Conservation (phyloP, 208 protist genomes). For the Crithidia fasciculata region DNA sequence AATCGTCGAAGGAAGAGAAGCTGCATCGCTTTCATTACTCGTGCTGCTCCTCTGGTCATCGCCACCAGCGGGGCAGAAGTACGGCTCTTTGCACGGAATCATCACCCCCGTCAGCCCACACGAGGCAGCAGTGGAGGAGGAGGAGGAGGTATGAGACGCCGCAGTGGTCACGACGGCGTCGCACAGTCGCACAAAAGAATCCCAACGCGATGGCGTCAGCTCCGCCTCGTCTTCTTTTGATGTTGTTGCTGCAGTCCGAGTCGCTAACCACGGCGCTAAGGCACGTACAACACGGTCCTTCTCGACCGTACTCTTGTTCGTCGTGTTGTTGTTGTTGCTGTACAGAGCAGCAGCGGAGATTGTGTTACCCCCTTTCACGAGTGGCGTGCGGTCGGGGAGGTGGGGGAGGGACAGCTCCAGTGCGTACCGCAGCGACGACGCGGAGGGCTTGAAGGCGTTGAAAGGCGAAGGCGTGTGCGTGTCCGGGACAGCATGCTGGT, state of each 20-base stretch:
- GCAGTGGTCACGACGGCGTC: slow-evolving; percentile 1
- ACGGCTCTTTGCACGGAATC: slow-evolving; percentile 40
- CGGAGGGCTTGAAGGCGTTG: no score
- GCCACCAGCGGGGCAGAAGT: slow-evolving; percentile 13
- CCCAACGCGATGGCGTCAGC: slow-evolving; percentile 11
- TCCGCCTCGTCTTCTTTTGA: no score
- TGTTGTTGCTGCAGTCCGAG: no score
- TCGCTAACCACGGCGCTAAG: no score
- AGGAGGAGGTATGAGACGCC: neutral
- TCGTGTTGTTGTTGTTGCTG: neutral
- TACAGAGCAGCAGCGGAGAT: neutral
- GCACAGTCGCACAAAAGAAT: slow-evolving; percentile 13
- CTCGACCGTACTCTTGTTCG: neutral
- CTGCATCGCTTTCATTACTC: no score
- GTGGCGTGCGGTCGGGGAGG: slow-evolving; percentile 16
- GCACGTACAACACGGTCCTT: no score
- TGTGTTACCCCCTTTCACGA: neutral
- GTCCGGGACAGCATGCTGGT: neutral
- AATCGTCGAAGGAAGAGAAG: slow-evolving; percentile 19
- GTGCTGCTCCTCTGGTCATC: neutral
- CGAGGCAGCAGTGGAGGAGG: neutral
- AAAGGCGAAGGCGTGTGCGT: no score
- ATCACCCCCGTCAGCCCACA: slow-evolving; percentile 8
- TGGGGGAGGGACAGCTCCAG: slow-evolving; percentile 28
- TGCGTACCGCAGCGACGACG: slow-evolving; percentile 8